phyloP scores from a whole-genome alignment of 129 eudicot genomes.

The Scalesia atractyloides region DNA sequence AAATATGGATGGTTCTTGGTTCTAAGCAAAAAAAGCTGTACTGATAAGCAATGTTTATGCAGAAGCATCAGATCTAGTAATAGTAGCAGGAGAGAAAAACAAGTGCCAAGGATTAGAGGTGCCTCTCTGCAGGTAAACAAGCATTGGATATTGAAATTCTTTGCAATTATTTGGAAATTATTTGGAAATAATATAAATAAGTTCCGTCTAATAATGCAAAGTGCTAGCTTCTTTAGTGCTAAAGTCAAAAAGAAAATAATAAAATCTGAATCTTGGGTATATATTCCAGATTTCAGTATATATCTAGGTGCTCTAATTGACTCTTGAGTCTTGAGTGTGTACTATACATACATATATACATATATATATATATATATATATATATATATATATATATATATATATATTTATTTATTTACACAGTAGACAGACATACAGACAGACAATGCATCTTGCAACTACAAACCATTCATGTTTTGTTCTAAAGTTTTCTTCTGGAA shows the following conservation, averaged over 20 bases:
- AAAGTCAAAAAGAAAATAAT: slow-evolving; percentile 39
- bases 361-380: not conserved
- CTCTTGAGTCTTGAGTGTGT: slow-evolving; percentile 33
- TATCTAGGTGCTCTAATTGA: slow-evolving; percentile 21
- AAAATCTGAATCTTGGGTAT: slow-evolving; percentile 36
- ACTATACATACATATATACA: slow-evolving; percentile 15
- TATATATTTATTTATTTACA: too few relatives aligned
- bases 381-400: not conserved
- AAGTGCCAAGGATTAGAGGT: slow-evolving; percentile 38
- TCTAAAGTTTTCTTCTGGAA: not conserved
- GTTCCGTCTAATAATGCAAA: slow-evolving; percentile 38
- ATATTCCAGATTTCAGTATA: slow-evolving; percentile 32
- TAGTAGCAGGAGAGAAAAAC: slow-evolving; percentile 22
- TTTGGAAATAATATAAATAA: slow-evolving; percentile 23
- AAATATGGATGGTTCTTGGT: slow-evolving; percentile 25
- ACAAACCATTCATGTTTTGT: slow-evolving; percentile 21
- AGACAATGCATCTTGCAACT: slow-evolving; percentile 34
- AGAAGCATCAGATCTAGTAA: slow-evolving; percentile 53
- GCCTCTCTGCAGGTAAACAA: slow-evolving; percentile 36
- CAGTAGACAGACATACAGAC: slow-evolving; percentile 19
- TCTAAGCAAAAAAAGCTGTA: slow-evolving; percentile 39
- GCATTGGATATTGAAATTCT: slow-evolving; percentile 36
- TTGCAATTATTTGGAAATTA: slow-evolving; percentile 28
- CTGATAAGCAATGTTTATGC: slow-evolving; percentile 43
- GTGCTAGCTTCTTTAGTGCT: slow-evolving; percentile 34